Base-by-base conservation (phyloP, 2,329 filamentous ascomycete species). In the Pestalotiopsis sp. region DNA sequence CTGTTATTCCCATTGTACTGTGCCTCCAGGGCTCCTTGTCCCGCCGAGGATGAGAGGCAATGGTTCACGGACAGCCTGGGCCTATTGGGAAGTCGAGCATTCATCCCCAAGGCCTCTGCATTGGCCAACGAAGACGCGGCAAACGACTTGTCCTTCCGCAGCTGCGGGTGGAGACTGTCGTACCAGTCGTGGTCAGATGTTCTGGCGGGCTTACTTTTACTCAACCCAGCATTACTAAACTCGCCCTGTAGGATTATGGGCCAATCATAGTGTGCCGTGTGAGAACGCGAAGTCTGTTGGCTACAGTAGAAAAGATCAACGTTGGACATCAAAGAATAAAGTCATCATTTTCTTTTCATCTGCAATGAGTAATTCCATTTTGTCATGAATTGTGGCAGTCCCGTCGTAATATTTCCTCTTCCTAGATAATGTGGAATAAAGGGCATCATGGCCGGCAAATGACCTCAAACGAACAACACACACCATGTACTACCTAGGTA, bases 241-340 rank as follows among this genome's bases (percentile, higher is more conserved):
- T 52, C 45, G 45, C 45, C 45, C 45, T n/a, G 45, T 9, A 9
- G 1, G 5, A 52, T 52, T 2, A 9, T 6, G 6, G 17, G 4
- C 45, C 45, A 52, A 52, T 52, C 45, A 52, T 52, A 52, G 4
- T 0, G n/a, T 49, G 41, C 45, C 4, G 9, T 52, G 3, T 52
- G n/a, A 17, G 17, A 2, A 3, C 14, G 45, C 17, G 17, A 6
- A 23, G 45, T 11, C 2, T n/a, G 1, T 9, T 4, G 17, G 11
- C 45, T 23, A 52, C 17, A 52, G 1, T 52, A 2, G 2, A 9
- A 9, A 52, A 52, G 4, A 3, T 52, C 1, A 2, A 23, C n/a
- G 4, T 52, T 12, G n/a, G 17, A 0, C 1, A 11, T 17, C 2
- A 4, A n/a, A 2, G 1, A 52, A 23, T 52, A 1, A 1, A 1